A percentile compares a stretch with the other conserved stretches of the same genome.
Conservation (phyloP, 805 yeast genomes). For the Kuraishia piskuri region DNA sequence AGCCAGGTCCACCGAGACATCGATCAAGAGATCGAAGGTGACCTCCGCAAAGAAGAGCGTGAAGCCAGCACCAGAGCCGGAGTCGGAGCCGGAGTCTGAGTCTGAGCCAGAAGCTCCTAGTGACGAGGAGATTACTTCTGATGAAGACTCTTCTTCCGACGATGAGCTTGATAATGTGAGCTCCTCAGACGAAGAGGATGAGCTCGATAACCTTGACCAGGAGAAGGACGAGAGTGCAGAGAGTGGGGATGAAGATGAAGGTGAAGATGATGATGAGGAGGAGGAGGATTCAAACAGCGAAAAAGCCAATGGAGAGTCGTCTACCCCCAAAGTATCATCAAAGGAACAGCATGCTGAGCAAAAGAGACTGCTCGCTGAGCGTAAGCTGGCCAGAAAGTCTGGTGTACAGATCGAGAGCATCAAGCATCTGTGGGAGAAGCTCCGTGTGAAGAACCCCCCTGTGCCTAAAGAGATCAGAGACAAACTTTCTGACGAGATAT, state of each 20-base stretch:
- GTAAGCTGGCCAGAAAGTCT: conserved; percentile 82
- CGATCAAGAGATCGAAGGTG: not conserved
- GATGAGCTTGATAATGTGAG: conserved; percentile 6
- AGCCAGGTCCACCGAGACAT: conserved; percentile 6
- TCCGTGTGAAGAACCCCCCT: conserved; percentile 79
- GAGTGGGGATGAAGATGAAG: conserved; percentile 21
- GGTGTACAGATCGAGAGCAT: conserved; percentile 80
- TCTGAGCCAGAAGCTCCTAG: conserved; percentile 16
- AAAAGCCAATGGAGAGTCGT: conserved; percentile 18
- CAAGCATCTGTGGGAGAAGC: conserved; percentile 83
- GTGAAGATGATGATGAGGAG: conserved; percentile 15
- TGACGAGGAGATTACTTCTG: not conserved
- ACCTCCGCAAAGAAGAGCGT: not conserved
- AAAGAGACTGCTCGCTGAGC: conserved; percentile 63
- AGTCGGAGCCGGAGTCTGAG: not conserved
- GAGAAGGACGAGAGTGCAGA: not conserved
- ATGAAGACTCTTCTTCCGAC: conserved; percentile 22
- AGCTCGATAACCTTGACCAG: not conserved
- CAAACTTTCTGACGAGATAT: conserved; percentile 72
- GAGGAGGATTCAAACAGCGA: conserved; percentile 23
- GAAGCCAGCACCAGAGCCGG: not conserved
- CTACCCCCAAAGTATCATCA: conserved; percentile 41
- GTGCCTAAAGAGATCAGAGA: conserved; percentile 70
- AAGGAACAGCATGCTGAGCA: conserved; percentile 78
- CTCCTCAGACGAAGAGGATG: not conserved